Percentiles rank a stretch among this genome's conserved stretches.
Evolutionary conservation across 1,284 basidiomycete species (phyloP).

Genomic region (Puccinia horiana): DNA sequence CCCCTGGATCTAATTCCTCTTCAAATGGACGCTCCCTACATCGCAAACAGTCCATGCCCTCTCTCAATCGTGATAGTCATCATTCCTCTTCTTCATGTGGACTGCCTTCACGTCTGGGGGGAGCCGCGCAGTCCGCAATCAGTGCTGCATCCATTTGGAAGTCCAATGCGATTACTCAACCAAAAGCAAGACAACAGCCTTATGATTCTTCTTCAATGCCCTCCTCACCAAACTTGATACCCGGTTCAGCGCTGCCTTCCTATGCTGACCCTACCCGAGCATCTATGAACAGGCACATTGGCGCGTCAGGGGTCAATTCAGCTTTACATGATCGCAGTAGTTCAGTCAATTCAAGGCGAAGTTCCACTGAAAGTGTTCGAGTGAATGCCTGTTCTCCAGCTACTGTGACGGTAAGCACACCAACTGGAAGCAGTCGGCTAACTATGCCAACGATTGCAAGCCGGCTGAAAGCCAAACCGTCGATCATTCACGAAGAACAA

Average conservation of each 20-base stretch:
- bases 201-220: slow-evolving; percentile 13
- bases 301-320: background rate
- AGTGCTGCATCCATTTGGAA: slow-evolving; percentile 31
- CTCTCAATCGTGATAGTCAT: slow-evolving; percentile 22
- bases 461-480: slow-evolving; percentile 49
- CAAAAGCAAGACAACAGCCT: slow-evolving; percentile 23
- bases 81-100: background rate
- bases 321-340: slow-evolving; percentile 10
- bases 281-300: slow-evolving; percentile 37
- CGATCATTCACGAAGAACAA: slow-evolving; percentile 26
- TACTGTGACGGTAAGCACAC: slow-evolving; percentile 2
- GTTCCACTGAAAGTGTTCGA: slow-evolving; percentile 23
- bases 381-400: background rate
- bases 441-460: slow-evolving; percentile 48
- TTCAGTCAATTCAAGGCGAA: slow-evolving; percentile 28
- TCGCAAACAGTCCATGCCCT: slow-evolving; percentile 47
- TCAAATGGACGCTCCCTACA: slow-evolving; percentile 30
- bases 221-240: slow-evolving; percentile 7
- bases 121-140: background rate
- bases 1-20: slow-evolving; percentile 2
- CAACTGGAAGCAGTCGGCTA: slow-evolving; percentile 26
- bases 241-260: slow-evolving; percentile 17
- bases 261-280: slow-evolving; percentile 35
- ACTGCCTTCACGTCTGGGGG: background rate
- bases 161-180: background rate